A percentile compares a stretch with the other conserved stretches of the same genome.
phyloP scores from a whole-genome alignment of 2,329 filamentous ascomycete genomes.

The Xylariomycetidae sp. region DNA sequence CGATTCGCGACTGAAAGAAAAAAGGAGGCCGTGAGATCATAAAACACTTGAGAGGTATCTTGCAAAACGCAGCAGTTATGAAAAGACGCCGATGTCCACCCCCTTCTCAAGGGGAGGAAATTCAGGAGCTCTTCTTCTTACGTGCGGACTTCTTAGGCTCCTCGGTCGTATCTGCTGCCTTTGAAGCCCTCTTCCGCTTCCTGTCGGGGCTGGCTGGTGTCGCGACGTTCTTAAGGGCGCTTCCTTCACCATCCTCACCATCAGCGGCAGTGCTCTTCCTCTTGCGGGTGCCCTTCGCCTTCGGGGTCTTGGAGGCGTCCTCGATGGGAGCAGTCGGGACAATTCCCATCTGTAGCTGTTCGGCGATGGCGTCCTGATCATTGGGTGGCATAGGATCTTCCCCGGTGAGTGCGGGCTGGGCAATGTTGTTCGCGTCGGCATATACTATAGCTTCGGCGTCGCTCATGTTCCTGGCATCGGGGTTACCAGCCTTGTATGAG shows the following conservation, averaged over 20 bases:
- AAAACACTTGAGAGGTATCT: conserved; percentile 7
- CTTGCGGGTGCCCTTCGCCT: conserved; percentile 50
- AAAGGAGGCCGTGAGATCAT: no score
- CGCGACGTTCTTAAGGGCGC: conserved; percentile 30
- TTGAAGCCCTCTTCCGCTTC: conserved; percentile 58
- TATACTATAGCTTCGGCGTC: conserved; percentile 58
- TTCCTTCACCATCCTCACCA: conserved; percentile 38
- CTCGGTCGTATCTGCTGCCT: conserved; percentile 49
- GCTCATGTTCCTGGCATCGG: conserved; percentile 53
- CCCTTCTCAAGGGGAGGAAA: no score
- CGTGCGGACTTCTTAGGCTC: conserved; percentile 57
- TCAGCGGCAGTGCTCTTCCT: conserved; percentile 49
- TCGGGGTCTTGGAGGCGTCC: conserved; percentile 53
- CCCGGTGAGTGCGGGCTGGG: conserved; percentile 46
- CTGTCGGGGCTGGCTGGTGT: conserved; percentile 54
- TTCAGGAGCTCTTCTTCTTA: conserved; percentile 48
- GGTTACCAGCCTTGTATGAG: conserved; percentile 59
- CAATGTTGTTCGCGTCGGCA: conserved; percentile 53
- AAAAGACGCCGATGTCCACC: conserved; percentile 6
- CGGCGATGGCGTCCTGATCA: conserved; percentile 54
- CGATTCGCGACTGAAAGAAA: no score
- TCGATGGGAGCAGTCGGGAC: conserved; percentile 22
- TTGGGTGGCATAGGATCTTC: conserved; percentile 38
- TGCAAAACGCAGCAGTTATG: conserved; percentile 5
- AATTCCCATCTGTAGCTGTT: conserved; percentile 49